Base-by-base conservation (phyloP, 2,329 filamentous ascomycete species). In the Lachnellula occidentalis region DNA sequence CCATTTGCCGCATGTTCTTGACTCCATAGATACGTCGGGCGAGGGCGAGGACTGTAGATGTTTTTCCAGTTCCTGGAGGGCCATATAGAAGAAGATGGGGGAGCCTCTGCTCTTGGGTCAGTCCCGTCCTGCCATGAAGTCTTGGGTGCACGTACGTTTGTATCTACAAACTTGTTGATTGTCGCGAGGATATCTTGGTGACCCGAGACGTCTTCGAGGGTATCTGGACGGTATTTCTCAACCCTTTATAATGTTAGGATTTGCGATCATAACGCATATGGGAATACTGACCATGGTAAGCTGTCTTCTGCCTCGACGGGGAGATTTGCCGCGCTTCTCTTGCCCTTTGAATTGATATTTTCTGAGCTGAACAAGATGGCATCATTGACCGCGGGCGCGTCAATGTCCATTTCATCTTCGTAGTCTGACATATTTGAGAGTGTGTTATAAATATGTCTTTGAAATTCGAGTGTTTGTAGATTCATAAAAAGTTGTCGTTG, bases 151-250 rank as follows among this genome's bases (percentile, higher is more conserved):
- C 72, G 31, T 72, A 84, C 81, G 74, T 99, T 97, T 54, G 89
- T 82, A 69, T 97, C 92, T 69, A 99, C 83, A 67, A 99, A 99
- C 71, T 92, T 94, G 78, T 96, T 96, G 75, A 99, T 95, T 2
- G 94, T 99, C 4, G 92, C 86, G 60, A 99, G 84, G 67, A 99
- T 97, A 72, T 99, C 94, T 69, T 96, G 88, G 72, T 99, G 94
- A 19, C 94, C 94, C 3, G 91, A 95, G 55, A 99, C 94, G 72
- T 99, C 94, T 63, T 87, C 83, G 45, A 99, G 82, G 1, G 88
- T 90, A 58, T 86, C 85, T 17, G 94, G 94, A 51, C 94, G 84
- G 73, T 97, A 99, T 69, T 99, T 99, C 70, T 99, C 94, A 8
- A 99, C 91, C 92, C 88, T 91, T 57, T 11, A 7, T 12, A 43